Base-by-base conservation (phyloP, 163 green algal genomes). In the Scenedesmus sp. region DNA sequence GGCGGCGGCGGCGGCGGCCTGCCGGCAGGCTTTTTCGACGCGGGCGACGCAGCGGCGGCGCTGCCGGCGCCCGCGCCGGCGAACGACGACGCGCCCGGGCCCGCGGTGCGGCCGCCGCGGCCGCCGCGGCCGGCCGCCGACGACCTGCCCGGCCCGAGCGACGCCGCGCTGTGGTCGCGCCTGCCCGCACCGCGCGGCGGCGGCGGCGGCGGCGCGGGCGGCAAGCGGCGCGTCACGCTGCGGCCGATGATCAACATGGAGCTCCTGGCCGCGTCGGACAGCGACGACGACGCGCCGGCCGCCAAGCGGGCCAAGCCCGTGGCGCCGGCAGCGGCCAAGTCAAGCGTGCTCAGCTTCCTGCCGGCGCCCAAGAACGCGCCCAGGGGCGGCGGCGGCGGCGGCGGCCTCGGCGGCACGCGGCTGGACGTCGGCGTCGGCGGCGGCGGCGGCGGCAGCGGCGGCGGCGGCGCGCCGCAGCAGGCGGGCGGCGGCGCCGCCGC, bases 331-430 rank as follows among this genome's bases (percentile, higher is more conserved):
- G 62, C 33, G 24, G 63, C 36, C 2, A 60, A 70, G 33, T 39
- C 63, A 31, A 75, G 51, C 33, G 62, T 81, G 24, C 74, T 81
- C 4, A 74, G 74, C 74, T 81, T 81, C 34, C 53, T 81, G 36
- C 74, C 74, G 9, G 74, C 74, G 10, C 74, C 74, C 22, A 81
- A 81, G 42, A 26, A 81, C 22, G 18, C 42, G 2, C 29, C 57
- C 0, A 36, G 33, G 20, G 60, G 26, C 1, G 28, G 45, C 10
- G 60, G 56, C 13, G 60, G 42, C 24, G 44, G 48, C 1, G 47
- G 42, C 20, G 24, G 51, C 67, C 22, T 24, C 47, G 47, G 31
- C n/a, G 33, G 67, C 6, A 7, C 34, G 51, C 50, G 18, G 3
- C 18, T 18, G 60, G 34, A 28, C 24, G 33, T 28, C 36, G 7